Evolutionary conservation across 129 eudicot species (phyloP).

Genomic region (Flaveria trinervia): DNA sequence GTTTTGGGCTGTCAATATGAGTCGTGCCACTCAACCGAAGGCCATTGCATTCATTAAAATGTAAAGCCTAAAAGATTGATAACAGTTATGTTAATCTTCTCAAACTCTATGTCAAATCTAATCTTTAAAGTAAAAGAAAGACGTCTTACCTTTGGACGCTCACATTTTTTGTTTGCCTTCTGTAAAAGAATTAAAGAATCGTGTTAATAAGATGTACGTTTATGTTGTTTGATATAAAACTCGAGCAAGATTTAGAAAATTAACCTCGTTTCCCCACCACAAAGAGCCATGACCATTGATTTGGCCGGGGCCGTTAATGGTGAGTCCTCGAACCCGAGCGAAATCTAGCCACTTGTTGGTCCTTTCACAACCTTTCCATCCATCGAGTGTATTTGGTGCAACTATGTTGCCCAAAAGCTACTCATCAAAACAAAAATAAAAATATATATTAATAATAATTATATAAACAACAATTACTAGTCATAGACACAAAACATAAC

Average conservation of each 20-base stretch:
- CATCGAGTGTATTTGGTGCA: constrained; percentile 31
- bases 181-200: neutral
- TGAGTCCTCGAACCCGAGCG: constrained; percentile 33
- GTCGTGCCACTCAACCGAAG: constrained; percentile 44
- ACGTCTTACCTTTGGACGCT: constrained; percentile 20
- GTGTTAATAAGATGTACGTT: neutral
- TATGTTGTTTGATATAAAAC: neutral
- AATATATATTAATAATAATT: neutral
- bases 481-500: neutral
- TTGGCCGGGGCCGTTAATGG: constrained; percentile 34
- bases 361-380: constrained; percentile 34
- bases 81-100: neutral
- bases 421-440: neutral
- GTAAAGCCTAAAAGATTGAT: constrained; percentile 36
- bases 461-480: neutral
- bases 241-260: neutral
- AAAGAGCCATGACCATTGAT: constrained; percentile 39
- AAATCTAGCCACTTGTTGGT: constrained; percentile 29
- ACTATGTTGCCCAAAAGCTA: constrained; percentile 37
- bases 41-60: constrained; percentile 35
- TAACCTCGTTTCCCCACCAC: constrained; percentile 41
- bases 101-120: neutral
- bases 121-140: neutral
- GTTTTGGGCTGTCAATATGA: constrained; percentile 31
- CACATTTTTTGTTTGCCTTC: neutral